Conservation (phyloP, 2,329 filamentous ascomycete species). For the Nothomitra cinnamomea region DNA sequence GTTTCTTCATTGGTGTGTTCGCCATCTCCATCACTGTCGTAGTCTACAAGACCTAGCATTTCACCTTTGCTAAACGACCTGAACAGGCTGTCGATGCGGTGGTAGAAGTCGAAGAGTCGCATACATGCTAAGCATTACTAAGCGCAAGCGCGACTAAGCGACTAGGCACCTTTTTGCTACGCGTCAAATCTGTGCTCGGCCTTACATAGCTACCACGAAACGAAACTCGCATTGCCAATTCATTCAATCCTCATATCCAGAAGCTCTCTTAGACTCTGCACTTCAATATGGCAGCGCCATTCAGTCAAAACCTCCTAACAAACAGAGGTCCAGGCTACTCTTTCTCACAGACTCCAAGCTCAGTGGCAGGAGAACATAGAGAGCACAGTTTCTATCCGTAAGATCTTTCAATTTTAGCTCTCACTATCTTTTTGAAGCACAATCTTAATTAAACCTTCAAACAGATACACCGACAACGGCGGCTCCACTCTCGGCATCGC, state of each 20-base stretch:
- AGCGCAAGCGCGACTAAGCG: constrained; percentile 2
- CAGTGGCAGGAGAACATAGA: constrained; percentile 30
- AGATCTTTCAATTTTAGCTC: constrained; percentile 18
- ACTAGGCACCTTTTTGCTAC: constrained; percentile 1
- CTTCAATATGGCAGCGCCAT: constrained; percentile 34
- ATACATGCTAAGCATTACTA: background rate
- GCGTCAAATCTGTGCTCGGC: background rate
- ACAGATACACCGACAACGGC: constrained; percentile 85
- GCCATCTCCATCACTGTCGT: constrained; percentile 29
- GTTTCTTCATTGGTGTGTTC: constrained; percentile 11
- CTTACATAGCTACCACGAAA: no score
- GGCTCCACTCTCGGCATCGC: constrained; percentile 91
- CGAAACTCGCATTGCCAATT: background rate
- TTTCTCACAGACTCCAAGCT: constrained; percentile 35
- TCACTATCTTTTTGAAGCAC: background rate
- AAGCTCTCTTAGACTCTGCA: background rate
- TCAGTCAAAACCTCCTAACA: constrained; percentile 30
- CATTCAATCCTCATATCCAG: background rate
- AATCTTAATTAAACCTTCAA: background rate
- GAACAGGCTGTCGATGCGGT: no score
- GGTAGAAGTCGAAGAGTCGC: no score
- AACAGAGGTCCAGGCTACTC: constrained; percentile 40
- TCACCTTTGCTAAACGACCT: background rate
- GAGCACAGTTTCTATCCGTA: constrained; percentile 91
- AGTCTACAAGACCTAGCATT: constrained; percentile 26